Base-by-base conservation (phyloP, 2,329 filamentous ascomycete species). In the Nigrospora osmanthi region DNA sequence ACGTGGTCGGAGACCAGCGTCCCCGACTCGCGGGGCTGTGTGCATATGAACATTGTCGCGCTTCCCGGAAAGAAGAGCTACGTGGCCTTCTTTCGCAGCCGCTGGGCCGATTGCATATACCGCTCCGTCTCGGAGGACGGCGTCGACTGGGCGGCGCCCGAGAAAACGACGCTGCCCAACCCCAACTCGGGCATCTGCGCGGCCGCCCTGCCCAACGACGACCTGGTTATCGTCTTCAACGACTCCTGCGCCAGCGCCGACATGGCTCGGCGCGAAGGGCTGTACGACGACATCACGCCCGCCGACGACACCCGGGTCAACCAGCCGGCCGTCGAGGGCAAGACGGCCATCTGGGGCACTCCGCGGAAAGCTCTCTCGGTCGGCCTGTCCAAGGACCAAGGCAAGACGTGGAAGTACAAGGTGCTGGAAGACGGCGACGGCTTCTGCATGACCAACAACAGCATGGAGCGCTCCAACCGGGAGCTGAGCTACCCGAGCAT, bases 401-500 rank as follows among this genome's bases (percentile, higher is more conserved):
- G 67, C 0, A 4, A 56, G 11, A 64, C 59, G 0, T 71, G 67
- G 67, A 59, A 48, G 11, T 58, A 59, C 40, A 63, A 58, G 15
- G 56, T 69, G 5, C 48, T 71, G 1, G 66, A 71, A 37, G 67
- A 69, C 3, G 68, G 68, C 0, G 67, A 71, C 49, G 69, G 69
- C 0, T 70, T 65, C 23, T 71, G 69, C 41, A 61, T 70, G 55
- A 72, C 68, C 0, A 72, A 71, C 46, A 69, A 70, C 42, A 69
- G 64, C 0, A 56, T 57, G 11, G 58, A 66, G 1, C 65, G 66
- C 37, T 57, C 63, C 3, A 72, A 71, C 23, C 52, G 67, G 9
- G 68, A 71, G 45, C 38, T 71, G 32, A 69, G 66, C 19, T 71
- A 72, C 42, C 69, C 67, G 0, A 70, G 67, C 48, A 69, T 71